Base-by-base conservation (phyloP, 805 yeast genomes). In the Myxozyma neglecta region DNA sequence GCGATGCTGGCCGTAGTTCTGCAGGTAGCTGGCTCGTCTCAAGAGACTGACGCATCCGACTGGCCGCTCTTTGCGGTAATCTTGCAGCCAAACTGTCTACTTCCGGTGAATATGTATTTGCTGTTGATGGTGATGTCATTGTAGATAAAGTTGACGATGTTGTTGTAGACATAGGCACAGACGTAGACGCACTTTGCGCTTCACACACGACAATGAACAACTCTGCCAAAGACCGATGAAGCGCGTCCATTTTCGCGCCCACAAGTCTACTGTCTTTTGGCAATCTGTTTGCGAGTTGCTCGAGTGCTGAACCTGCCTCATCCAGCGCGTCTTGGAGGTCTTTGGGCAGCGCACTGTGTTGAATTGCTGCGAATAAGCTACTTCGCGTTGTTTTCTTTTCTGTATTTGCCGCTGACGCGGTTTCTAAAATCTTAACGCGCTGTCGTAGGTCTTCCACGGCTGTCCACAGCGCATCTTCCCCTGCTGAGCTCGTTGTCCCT, bases 61-160 rank as follows among this genome's bases (percentile, higher is more conserved):
- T 56, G 8, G 66, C 66, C 6, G 66, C 66, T 3, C 66, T 53
- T 11, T 46, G 54, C 3, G 66, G 64, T 10, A 63, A 48, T 7
- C 66, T 53, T 14, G 45, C 45, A 13, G 57, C 60, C 5, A 60
- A 24, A 16, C 47, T 34, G 36, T 35, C 20, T 10, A 40, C 20
- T 29, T 52, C 57, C 4, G 45, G 36, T 3, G 40, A 10, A 9
- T 44, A 52, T 11, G 47, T 18, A 14, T 37, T 16, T 20, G 13
- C 8, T n/a, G 48, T 44, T 10, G 43, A 18, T 36, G 40, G 39
- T 11, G 54, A 42, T 10, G 34, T 20, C 24, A 13, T 18, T 2
- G 46, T 39, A 5, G 49, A 39, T 3, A 37, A 8, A 4, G 47
- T 7, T 34, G 29, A 24, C 29, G 29, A 24, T 3, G 29, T 24